Evolutionary conservation across 176 grass and related monocot species (phyloP).

Genomic region (Bonia amplexicaulis): DNA sequence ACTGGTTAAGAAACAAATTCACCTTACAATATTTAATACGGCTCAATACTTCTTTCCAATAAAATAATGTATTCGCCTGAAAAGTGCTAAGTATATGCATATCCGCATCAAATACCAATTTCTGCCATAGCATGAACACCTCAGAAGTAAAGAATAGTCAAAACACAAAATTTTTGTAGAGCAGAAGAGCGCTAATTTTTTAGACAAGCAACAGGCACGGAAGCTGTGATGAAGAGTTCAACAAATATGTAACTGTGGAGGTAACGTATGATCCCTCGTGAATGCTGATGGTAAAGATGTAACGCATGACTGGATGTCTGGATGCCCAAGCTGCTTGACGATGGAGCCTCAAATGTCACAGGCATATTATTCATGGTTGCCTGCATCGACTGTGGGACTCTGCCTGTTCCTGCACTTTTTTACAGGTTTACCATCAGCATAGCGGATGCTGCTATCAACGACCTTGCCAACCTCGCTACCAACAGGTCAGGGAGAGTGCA

Average conservation of each 20-base stretch:
- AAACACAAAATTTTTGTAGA: not conserved
- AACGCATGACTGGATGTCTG: conserved; percentile 61
- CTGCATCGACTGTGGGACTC: conserved; percentile 70
- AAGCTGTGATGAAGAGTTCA: not conserved
- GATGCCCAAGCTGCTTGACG: conserved; percentile 57
- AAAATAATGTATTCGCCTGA: no score
- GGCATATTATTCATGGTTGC: conserved; percentile 58
- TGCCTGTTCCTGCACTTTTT: conserved; percentile 40
- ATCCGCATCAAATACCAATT: no score
- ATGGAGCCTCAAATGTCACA: conserved; percentile 65
- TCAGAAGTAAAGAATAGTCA: conserved; percentile 34
- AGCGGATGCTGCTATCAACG: conserved; percentile 50
- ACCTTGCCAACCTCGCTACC: no score
- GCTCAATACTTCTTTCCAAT: no score
- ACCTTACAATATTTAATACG: no score
- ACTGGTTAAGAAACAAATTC: no score
- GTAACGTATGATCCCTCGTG: not conserved
- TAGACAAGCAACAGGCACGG: not conserved
- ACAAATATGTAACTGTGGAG: not conserved
- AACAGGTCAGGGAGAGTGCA: conserved; percentile 31
- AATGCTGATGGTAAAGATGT: conserved; percentile 43
- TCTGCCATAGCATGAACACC: conserved; percentile 95
- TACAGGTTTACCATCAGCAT: conserved; percentile 86
- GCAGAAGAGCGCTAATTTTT: not conserved
- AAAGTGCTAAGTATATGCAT: no score